A percentile compares a stretch with the other conserved stretches of the same genome.
phyloP scores from a whole-genome alignment of 169 alveolate species.

The Eimeria praecox region DNA sequence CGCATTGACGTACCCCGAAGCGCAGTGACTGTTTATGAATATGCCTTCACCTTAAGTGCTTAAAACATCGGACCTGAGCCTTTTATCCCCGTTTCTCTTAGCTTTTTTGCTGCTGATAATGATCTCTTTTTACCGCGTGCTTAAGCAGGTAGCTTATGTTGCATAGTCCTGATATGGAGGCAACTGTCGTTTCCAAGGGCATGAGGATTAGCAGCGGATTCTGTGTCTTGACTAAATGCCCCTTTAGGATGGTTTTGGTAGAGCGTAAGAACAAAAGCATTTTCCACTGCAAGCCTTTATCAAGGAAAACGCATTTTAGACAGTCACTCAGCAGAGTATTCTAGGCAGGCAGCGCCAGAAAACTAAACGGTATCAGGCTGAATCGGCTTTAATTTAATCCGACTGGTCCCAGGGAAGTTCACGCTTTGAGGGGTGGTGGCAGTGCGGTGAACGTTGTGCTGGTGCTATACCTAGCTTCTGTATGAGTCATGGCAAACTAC shows the following conservation, averaged over 20 bases:
- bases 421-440: not conserved
- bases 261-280: not conserved
- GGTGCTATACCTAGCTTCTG: not conserved
- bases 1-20: slow-evolving; percentile 39
- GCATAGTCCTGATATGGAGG: not conserved
- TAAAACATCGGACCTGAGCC: slow-evolving; percentile 39
- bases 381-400: not conserved
- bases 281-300: too few relatives aligned
- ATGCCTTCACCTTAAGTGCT: not conserved
- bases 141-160: not conserved
- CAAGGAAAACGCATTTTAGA: not conserved
- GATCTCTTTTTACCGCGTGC: not conserved
- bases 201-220: not conserved
- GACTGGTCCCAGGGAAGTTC: not conserved
- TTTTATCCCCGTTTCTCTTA: not conserved
- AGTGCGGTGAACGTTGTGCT: not conserved
- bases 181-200: not conserved
- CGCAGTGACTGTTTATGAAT: slow-evolving; percentile 6
- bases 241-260: not conserved
- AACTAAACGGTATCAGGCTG: not conserved
- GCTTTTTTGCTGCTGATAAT: not conserved
- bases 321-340: not conserved
- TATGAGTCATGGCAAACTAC: not conserved
- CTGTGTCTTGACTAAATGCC: not conserved
- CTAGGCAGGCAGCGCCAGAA: not conserved